Base-by-base conservation (phyloP, 2,329 filamentous ascomycete species). In the Talaromyces funiculosus region DNA sequence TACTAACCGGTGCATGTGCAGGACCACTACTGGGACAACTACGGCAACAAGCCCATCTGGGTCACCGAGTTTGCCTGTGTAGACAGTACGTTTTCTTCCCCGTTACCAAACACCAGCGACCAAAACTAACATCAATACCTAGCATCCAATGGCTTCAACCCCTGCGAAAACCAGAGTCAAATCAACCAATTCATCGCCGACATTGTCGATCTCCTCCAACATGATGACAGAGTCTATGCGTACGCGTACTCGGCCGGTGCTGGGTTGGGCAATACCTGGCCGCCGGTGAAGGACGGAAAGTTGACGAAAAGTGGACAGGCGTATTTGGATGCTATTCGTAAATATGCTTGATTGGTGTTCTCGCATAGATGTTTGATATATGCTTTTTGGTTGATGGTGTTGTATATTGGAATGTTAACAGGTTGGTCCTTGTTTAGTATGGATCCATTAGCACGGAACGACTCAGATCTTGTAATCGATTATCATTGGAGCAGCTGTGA, bases 61-160 rank as follows among this genome's bases (percentile, higher is more conserved):
- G 57, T 59, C 9, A 59, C 57, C 18, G 57, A 59, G 43, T 59
- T 59, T 26, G 57, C 33, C n/a, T 59, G 57, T 20, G 57, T 59
- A 26, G 57, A 59, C 42, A 49, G 57, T 53, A 31, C 24, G 45
- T 31, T 33, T 33, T 7, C n/a, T 3, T 31, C 24, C 24, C 24
- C 42, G 3, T 7, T n/a, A 2, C 16, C 3, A 7, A 8, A 8
- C 42, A 8, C 37, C 4, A 31, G 2, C 18, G 1, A 3, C 33
- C 3, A 10, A 20, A 22, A 43, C 24, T 57, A 31, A 57, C 37
- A 4, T n/a, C 53, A n/a, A n/a, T n/a, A n/a, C n/a, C n/a, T 12
- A 59, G 57, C 49, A 47, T 37, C 37, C 16, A 35, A 59, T 12
- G 47, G 24, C 7, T 59, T 59, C 47, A 53, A n/a, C 6, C 45